phyloP scores from a whole-genome alignment of 2,329 filamentous ascomycete genomes.

The Neocatenulostroma microsporum region DNA sequence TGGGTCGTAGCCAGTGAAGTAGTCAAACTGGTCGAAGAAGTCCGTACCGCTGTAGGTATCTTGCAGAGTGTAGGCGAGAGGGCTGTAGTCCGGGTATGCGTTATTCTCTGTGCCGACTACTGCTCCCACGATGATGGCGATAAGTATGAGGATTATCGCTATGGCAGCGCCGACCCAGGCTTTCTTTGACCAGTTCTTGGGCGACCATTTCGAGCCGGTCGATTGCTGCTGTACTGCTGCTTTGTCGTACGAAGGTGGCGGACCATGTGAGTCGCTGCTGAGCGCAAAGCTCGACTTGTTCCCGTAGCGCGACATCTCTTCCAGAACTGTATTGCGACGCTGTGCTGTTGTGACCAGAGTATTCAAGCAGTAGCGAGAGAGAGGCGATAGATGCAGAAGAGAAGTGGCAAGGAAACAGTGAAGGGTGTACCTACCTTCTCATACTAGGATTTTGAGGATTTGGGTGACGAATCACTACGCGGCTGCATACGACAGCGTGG shows the following conservation, averaged over 20 bases:
- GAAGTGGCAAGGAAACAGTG: too few species aligned
- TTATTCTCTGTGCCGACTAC: conserved; percentile 18
- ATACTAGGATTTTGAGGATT: too few species aligned
- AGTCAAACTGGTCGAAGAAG: conserved; percentile 46
- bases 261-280: conserved; percentile 1
- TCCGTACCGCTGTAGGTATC: conserved; percentile 34
- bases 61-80: conserved; percentile 20
- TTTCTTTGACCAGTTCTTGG: conserved; percentile 19
- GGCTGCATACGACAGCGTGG: too few species aligned
- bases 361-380: too few species aligned
- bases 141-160: conserved; percentile 14
- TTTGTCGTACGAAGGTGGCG: conserved; percentile 5
- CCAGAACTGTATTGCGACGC: too few species aligned
- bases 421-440: too few species aligned
- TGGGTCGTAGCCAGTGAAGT: conserved; percentile 42
- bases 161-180: conserved; percentile 13
- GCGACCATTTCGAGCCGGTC: conserved; percentile 20
- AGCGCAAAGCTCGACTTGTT: conserved; percentile 2
- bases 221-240: background rate
- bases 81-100: conserved; percentile 23
- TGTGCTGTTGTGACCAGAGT: too few species aligned
- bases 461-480: too few species aligned
- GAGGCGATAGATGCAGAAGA: too few species aligned
- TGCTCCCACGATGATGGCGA: conserved; percentile 21
- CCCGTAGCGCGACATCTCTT: background rate